Evolutionary conservation across 129 eudicot species (phyloP), one percentile per base, ranked within the genome.

Genomic region (Flaveria linearis): DNA sequence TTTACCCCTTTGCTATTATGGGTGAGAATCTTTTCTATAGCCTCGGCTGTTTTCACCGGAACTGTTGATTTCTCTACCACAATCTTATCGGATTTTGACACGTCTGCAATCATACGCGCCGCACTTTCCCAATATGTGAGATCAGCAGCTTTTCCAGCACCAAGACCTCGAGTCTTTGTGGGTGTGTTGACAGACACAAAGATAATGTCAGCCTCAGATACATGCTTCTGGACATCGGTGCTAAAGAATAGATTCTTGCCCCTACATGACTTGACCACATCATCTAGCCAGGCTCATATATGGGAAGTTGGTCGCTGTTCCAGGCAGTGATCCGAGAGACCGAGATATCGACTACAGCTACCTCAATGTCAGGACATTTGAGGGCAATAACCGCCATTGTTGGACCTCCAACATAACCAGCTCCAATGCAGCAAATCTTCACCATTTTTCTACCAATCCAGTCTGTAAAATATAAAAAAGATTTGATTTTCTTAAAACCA

Each of bases 11-110:
- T 90, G 77, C 92, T 90, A 58, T 87, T 90, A 41, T 90, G 96
- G 2, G 89, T 87, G 33, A 90, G 71, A 22, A 88, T 90, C 78
- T 85, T 90, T 64, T 90, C 93, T 25, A 90, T 90, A 4, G 93
- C 96, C 85, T 90, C 93, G 0, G 96, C 96, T n/a, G 93, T 90
- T 80, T 88, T 90, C 67, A 90, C 92, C 0, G 96, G 96, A 23
- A 90, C 92, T 22, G 96, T 90, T 13, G 92, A 90, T 60, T 88
- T 90, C 82, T 90, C 96, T 11, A 90, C 96, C 23, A 88, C 96
- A 8, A 90, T 90, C 85, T 90, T 90, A 76, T 88, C 81, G 9
- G 96, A 87, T 62, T 75, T 84, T 20, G 96, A 82, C 66, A 90
- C 96, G 50, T 90, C 93, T 51, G 96, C 96, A 9, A 90, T 90